Base-by-base conservation (phyloP, 1,284 basidiomycete species). In the Sparassis latifolia region DNA sequence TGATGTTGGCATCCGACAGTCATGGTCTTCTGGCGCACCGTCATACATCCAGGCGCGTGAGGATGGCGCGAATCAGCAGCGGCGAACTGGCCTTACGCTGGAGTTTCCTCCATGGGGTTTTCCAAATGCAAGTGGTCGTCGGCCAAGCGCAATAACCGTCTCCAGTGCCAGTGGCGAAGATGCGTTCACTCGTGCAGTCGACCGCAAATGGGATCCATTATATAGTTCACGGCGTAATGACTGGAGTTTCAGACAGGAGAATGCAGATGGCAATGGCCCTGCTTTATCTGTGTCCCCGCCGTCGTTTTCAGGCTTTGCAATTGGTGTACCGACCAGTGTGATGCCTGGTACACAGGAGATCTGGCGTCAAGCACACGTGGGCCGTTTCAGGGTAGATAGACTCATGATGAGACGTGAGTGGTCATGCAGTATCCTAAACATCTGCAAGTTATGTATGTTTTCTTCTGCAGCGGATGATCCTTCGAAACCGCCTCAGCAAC, bases 161-260 rank as follows among this genome's bases (percentile, higher is more conserved):
- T 66, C 61, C 28, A 70, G 65, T 29, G 58, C 60, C 50, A 66
- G 68, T 49, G 70, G 74, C 39, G 80, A 80, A 39, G 84, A 87
- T 59, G 69, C 81, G 6, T 88, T 88, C 59, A 70, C 71, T 43
- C 72, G 70, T 49, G 77, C 76, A 37, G 60, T 84, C 20, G 66
- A 70, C 35, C 69, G 66, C 7, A 20, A 37, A 45, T 69, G 76
- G 66, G 80, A 80, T 52, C 72, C 69, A 10, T 68, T 67, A 29
- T 81, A 79, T 52, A 69, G 69, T 29, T 59, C 66, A 35, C 65
- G 75, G 47, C 67, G 72, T 43, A 66, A 68, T 38, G 74, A 76
- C 49, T 89, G 86, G 86, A 77, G 72, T n/a, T 86, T 87, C 63
- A 70, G 66, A 51, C 74, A 72, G 54, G 83, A 85, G 62, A 75